Base-by-base conservation (phyloP, 768 basidiomycete species). In the Pulveroboletus sp. region DNA sequence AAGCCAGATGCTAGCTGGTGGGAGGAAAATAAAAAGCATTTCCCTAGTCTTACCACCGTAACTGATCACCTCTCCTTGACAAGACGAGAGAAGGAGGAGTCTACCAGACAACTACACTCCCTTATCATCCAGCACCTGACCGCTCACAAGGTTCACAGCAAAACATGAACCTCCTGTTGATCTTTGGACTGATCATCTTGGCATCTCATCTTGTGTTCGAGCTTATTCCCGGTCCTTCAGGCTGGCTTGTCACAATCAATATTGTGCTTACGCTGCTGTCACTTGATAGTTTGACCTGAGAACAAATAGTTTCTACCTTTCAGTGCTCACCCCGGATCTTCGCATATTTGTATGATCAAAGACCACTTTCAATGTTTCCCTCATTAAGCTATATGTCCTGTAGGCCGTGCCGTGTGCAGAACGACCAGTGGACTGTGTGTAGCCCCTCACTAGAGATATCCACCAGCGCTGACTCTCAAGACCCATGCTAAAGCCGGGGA, bases 21-120 rank as follows among this genome's bases (percentile, higher is more conserved):
- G 60, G 53, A 60, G 28, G 55, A 53, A 32, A 62, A 63, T 18
- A 45, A 57, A 30, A 59, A 46, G 10, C 57, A 62, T 30, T 59
- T 61, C 6, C 47, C 57, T 2, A 54, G 55, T 10, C 57, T 62
- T 15, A 24, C 35, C 26, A 30, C 40, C 8, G 47, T 51, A 14
- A 51, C 45, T 3, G 57, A 53, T 43, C 60, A 61, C 10, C 35
- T 56, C 37, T 61, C 60, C 30, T 46, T 61, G 60, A 62, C 44
- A 9, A 39, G 57, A 41, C 37, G 21, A 33, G 37, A 51, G 21
- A 57, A 47, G 45, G 57, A 59, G 10, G 54, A 59, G 21, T 62
- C 60, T 12, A 62, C 54, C 4, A 53, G n/a, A 41, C 49, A 40
- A 15, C 50, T 61, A 10, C 57, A 57, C 6, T 45, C 57, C 7